Evolutionary conservation across 495 filamentous ascomycete genomes (phyloP), one percentile per base, ranked within the genome.

Genomic region (Penicillium steckii): DNA sequence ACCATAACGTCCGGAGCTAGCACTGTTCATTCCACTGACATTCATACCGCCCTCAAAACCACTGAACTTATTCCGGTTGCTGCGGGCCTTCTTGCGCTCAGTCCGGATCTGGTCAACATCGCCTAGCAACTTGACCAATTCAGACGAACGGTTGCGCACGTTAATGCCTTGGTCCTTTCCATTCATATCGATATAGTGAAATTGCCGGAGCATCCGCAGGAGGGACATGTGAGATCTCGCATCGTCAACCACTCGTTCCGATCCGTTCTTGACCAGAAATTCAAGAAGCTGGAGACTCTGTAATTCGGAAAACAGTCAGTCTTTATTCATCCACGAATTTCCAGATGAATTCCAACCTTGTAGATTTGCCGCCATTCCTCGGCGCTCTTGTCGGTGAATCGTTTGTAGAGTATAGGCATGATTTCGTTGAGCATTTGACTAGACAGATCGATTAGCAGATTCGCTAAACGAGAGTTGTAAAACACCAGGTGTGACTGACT

Each of bases 351-450:
- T 19, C 41, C 10, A 60, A 86, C 85, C 80, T 99, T 99, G 78
- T 97, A 99, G 53, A 97, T 99, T 68, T 99, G 94, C 55, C 95
- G 84, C 94, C 94, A 99, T 70, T 99, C 94, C 66, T 99, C 94
- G 38, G 95, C 91, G 17, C 90, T 80, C 74, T 99, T 99, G 66
- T 99, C 94, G 47, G 94, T 99, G 64, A 99, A 99, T 42, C 94
- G 87, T 65, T 95, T 95, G 77, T 99, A 99, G 59, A 99, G 96
- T 89, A 99, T 89, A 41, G 94, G 94, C 94, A 99, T 99, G 66
- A 99, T 97, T 70, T 99, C 94, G 67, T 96, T 97, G 27, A 99
- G 87, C 33, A 91, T 80, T 84, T 96, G 91, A 65, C 94, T 98
- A 60, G 33, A 38, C 33, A 4, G 15, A 49, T 61, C 33, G 58